These are phyloP conservation scores for Corchorus capsularis DNA, from an alignment of 345 rosid species.

Conservation along the genomic window DNA sequence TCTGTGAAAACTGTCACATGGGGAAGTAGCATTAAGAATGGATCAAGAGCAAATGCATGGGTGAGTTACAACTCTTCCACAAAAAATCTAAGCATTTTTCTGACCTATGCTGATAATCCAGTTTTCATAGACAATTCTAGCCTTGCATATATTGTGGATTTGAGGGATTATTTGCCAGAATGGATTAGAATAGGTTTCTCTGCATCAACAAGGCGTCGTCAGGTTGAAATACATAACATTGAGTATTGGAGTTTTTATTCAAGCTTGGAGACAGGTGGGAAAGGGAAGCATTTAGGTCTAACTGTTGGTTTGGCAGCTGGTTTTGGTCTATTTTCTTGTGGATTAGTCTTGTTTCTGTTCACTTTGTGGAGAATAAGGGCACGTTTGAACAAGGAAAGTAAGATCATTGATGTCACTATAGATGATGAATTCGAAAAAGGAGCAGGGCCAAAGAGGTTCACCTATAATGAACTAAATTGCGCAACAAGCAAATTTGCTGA, in stretches of 20 bases:
- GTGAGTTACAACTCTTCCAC: constrained; percentile 50
- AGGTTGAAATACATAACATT: constrained; percentile 40
- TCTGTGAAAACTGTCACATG: constrained; percentile 35
- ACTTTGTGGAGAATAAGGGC: constrained; percentile 27
- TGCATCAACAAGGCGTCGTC: constrained; percentile 45
- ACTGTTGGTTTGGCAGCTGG: constrained; percentile 24
- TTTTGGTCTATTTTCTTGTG: constrained; percentile 26
- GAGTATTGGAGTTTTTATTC: constrained; percentile 51
- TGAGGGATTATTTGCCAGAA: constrained; percentile 43
- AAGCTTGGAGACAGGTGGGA: constrained; percentile 28
- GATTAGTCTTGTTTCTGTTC: constrained; percentile 25
- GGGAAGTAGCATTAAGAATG: constrained; percentile 43
- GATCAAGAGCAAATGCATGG: constrained; percentile 48
- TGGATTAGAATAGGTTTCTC: constrained; percentile 51
- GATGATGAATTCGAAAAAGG: constrained; percentile 53
- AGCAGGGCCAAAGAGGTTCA: constrained; percentile 52
- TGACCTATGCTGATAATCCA: constrained; percentile 43
- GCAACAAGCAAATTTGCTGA: constrained; percentile 46
- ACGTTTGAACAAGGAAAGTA: constrained; percentile 1
- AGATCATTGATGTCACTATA: constrained; percentile 22
- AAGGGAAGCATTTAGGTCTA: constrained; percentile 11
- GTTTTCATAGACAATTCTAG: constrained; percentile 32
- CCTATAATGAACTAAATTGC: constrained; percentile 34
- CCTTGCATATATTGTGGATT: constrained; percentile 39
- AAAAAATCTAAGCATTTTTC: constrained; percentile 48